Base-by-base conservation (phyloP, 2,329 filamentous ascomycete genomes). In the Pestalotiopsis sp. region DNA sequence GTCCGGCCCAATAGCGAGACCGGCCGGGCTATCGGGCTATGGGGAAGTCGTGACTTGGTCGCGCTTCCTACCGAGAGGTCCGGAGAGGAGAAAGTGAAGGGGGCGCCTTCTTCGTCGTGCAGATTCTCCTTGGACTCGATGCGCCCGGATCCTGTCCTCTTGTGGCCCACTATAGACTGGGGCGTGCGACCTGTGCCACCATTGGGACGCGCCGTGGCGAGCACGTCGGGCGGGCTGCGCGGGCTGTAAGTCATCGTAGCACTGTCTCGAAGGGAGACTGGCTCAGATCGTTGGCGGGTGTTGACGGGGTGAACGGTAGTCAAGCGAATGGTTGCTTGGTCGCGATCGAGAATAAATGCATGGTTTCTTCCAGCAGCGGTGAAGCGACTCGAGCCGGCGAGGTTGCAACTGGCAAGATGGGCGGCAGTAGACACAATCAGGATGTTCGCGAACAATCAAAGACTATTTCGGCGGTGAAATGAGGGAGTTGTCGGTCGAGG, bases 71-170 rank as follows among this genome's bases (percentile, higher is more conserved):
- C 66, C 9, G 57, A 62, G 12, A 63, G 13, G 1, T 49, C 59
- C 3, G 59, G 66, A 2, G 66, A 67, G 20, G 64, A 12, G 49
- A 17, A 20, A 13, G 14, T 20, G 3, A 25, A 36, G 25, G 31
- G 12, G 12, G 20, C 38, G 9, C 38, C 20, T 17, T 38, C 58
- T 20, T 38, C 27, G 27, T 39, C 59, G 31, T 17, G 12, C 6
- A 49, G 12, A 20, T 63, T 63, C 66, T 67, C 66, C 13, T 67
- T 67, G 14, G 58, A 63, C 27, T 66, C 66, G 57, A 61, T 67
- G 23, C 57, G 66, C 3, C 59, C 59, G 17, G 66, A 52, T 36
- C 64, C 38, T 27, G 52, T 66, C 56, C 64, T 60, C 56, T 66
- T 66, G 52, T 66, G 64, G 27, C 66, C 66, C 36, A 62, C 31